phyloP scores from a whole-genome alignment of 2,329 filamentous ascomycete species.

The Xylariaceae sp. region DNA sequence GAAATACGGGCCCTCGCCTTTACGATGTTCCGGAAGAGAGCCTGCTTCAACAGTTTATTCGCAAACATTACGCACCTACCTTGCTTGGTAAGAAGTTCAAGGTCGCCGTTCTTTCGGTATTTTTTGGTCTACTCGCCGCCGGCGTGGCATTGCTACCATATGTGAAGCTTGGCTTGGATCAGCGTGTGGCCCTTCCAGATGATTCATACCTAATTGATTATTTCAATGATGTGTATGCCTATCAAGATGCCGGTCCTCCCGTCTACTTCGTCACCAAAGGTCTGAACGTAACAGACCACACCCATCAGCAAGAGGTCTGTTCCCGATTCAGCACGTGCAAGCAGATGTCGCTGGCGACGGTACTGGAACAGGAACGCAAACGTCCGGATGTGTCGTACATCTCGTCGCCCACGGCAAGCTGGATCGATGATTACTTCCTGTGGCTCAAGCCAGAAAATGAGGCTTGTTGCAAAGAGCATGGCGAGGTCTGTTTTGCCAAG shows the following conservation, averaged over 20 bases:
- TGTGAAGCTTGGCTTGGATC: constrained; percentile 84
- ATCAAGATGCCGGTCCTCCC: constrained; percentile 85
- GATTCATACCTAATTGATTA: constrained; percentile 94
- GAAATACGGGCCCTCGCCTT: constrained; percentile 53
- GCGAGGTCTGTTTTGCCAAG: constrained; percentile 71
- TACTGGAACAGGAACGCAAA: constrained; percentile 92
- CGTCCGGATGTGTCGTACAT: constrained; percentile 84
- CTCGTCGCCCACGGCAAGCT: constrained; percentile 82
- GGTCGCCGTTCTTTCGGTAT: constrained; percentile 69
- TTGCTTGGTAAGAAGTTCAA: constrained; percentile 80
- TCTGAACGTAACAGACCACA: constrained; percentile 71
- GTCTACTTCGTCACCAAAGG: constrained; percentile 92
- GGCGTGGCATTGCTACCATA: constrained; percentile 80
- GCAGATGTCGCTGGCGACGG: constrained; percentile 76
- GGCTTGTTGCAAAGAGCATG: constrained; percentile 65
- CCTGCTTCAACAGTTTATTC: constrained; percentile 78
- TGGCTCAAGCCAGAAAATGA: constrained; percentile 91
- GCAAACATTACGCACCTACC: constrained; percentile 79
- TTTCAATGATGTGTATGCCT: constrained; percentile 92
- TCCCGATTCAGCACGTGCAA: constrained; percentile 89
- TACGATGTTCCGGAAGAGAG: constrained; percentile 82
- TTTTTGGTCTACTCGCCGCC: constrained; percentile 82
- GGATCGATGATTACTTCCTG: constrained; percentile 94
- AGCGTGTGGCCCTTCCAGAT: constrained; percentile 88
- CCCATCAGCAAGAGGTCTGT: constrained; percentile 81